phyloP scores from a whole-genome alignment of 2,329 filamentous ascomycete genomes.

The Dryadomyces quercivorus region DNA sequence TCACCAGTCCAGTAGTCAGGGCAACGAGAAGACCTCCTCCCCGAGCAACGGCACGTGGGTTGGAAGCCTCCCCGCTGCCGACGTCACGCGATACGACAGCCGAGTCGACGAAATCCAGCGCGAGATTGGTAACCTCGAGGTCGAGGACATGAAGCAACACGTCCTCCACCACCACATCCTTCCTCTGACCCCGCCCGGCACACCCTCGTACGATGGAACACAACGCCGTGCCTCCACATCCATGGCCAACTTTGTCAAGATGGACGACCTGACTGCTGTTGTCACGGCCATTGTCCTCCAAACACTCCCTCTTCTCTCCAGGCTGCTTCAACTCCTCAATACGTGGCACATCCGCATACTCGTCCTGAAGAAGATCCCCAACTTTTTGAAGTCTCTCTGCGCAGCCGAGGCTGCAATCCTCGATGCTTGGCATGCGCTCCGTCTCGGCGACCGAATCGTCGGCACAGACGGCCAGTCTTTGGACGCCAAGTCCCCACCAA shows the following conservation, averaged over 20 bases:
- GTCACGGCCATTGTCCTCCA: slow-evolving; percentile 88
- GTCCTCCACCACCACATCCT: slow-evolving; percentile 72
- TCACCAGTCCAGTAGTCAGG: neutral
- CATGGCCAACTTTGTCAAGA: slow-evolving; percentile 46
- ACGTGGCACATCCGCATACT: slow-evolving; percentile 67
- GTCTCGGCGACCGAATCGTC: slow-evolving; percentile 7
- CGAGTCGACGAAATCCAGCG: slow-evolving; percentile 63
- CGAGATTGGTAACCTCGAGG: slow-evolving; percentile 55
- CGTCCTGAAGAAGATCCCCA: slow-evolving; percentile 62
- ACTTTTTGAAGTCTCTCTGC: slow-evolving; percentile 52
- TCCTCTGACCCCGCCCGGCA: slow-evolving; percentile 39
- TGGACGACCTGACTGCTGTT: slow-evolving; percentile 84
- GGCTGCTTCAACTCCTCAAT: slow-evolving; percentile 58
- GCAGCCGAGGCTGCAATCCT: slow-evolving; percentile 53
- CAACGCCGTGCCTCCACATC: slow-evolving; percentile 26
- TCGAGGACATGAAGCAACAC: slow-evolving; percentile 83
- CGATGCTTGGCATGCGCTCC: slow-evolving; percentile 53
- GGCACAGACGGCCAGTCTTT: neutral
- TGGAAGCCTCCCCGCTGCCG: slow-evolving; percentile 55
- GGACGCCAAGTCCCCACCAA: slow-evolving; percentile 7
- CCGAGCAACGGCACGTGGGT: slow-evolving; percentile 35
- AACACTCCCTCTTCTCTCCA: slow-evolving; percentile 68
- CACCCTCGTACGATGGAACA: slow-evolving; percentile 16
- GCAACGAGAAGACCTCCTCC: neutral
- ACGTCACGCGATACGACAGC: slow-evolving; percentile 56